Evolutionary conservation across 495 filamentous ascomycete species (phyloP), one percentile per base, ranked within the genome.

Genomic region (Xylaria acuta): DNA sequence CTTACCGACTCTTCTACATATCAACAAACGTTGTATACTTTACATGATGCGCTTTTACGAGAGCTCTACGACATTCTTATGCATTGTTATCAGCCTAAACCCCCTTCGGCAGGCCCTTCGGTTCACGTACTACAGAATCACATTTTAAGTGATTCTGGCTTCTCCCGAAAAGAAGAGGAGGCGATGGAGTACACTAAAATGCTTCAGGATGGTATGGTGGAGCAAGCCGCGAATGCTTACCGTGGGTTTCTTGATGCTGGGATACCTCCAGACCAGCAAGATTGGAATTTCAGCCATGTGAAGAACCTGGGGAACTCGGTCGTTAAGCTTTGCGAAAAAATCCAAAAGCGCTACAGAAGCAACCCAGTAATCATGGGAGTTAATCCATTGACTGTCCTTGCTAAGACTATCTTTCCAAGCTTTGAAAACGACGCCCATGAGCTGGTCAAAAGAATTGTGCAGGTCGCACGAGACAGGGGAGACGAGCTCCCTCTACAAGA

Each of bases 351-450:
- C 30, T 99, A 95, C 80, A 87, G 88, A 69, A 95, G 92, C 71
- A 97, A 92, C 71, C 94, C 94, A 1, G 92, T 93, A 59, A 91
- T 98, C 68, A 91, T 97, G 91, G 95, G 94, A 22, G 94, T 96
- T 22, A 94, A 93, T 72, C 95, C 95, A 7, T 87, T 95, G 73
- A 89, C 86, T 54, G 92, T 94, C 18, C 83, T 98, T 27, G 90
- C 97, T 22, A 89, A 91, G 73, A 92, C 92, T 47, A 90, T 95
- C 58, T 91, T 98, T 64, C 97, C 95, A 3, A 90, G 92, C 70
- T 98, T 97, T 78, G 94, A 95, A 25, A 89, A 93, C 70, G 95
- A 98, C 82, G 91, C 92, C 45, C 86, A 91, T 66, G 92, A 94
- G 75, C 88, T 98, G 78, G 88, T 98, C 60, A 86, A 88, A 60